These are phyloP conservation scores for Rhododendron molle DNA, from an alignment of 148 eudicot genomes.

Conservation along the genomic window DNA sequence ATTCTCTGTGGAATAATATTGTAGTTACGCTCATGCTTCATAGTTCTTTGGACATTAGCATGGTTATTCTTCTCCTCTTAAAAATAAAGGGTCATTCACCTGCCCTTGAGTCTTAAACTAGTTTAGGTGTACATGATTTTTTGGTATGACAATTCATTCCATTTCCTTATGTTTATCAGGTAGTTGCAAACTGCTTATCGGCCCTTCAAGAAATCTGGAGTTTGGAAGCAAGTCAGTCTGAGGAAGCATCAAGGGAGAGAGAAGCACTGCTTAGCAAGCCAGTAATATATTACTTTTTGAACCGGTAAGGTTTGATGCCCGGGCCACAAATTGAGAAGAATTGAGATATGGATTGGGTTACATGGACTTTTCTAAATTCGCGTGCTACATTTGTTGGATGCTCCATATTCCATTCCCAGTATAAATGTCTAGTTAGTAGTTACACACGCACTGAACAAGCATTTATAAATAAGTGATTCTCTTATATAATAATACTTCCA, in stretches of 20 bases:
- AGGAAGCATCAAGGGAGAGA: constrained; percentile 88
- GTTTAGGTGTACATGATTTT: neutral
- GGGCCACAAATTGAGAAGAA: neutral
- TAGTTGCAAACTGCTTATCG: constrained; percentile 86
- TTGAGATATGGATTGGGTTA: neutral
- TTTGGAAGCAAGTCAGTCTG: constrained; percentile 79
- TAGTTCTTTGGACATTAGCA: too few species aligned
- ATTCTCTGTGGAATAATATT: neutral
- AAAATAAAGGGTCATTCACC: neutral
- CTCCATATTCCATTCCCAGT: neutral
- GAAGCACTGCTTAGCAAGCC: constrained; percentile 91
- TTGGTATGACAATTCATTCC: neutral
- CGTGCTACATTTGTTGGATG: neutral
- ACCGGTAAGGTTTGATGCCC: constrained; percentile 40
- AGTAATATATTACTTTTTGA: constrained; percentile 64
- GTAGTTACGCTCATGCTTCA: neutral
- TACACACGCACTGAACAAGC: neutral
- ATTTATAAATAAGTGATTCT: neutral
- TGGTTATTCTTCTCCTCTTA: neutral
- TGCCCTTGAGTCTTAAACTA: neutral
- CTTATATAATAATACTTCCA: neutral
- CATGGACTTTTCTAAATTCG: neutral
- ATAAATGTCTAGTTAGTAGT: neutral
- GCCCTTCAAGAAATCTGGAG: constrained; percentile 97
- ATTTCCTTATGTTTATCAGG: constrained; percentile 38